Evolutionary conservation across 2,329 filamentous ascomycete genomes (phyloP), one percentile per base, ranked within the genome.

Genomic region (Pseudogymnoascus sp.): DNA sequence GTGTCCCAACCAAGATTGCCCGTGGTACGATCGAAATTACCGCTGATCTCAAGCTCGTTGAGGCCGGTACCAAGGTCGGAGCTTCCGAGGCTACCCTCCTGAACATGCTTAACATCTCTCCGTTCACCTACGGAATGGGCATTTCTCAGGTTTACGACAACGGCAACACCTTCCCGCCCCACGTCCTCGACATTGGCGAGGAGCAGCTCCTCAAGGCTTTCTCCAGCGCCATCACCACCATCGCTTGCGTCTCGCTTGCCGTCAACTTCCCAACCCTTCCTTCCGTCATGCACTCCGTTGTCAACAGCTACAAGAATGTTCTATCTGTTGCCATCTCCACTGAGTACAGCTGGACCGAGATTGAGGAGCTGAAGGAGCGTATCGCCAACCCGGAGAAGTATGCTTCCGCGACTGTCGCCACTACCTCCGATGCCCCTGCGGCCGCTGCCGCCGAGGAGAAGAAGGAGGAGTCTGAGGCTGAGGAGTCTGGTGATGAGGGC

Each of bases 1-100:
- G 93, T 91, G 92, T 99, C 78, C 94, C 94, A 77, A 99, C 94
- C 87, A 99, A 99, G 92, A 99, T 99, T 83, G 94, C 94, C 78
- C 94, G 94, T 96, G 95, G 94, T 95, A 99, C 94, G 82, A 99
- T 99, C 82, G 94, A 99, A 91, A 99, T 99, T 77, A 97, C 92
- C 69, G 84, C 88, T 74, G 94, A 99, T 77, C 85, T 99, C 74
- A 97, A 97, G 90, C 90, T 99, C 79, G 89, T 97, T 75, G 92
- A 96, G 84, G 86, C 91, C 69, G 87, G 88, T 72, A 83, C 63
- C 84, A 97, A 96, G 86, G 95, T 99, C 84, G 94, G 95, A 80
- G 88, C 94, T 76, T 99, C 94, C 77, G 94, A 99, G 86, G 94
- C 94, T 71, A 96, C 93, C 76, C 87, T 99, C 72, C 89, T 99